Evolutionary conservation across 805 yeast genomes (phyloP).

Genomic region (Wickerhamomyces pijperi): DNA sequence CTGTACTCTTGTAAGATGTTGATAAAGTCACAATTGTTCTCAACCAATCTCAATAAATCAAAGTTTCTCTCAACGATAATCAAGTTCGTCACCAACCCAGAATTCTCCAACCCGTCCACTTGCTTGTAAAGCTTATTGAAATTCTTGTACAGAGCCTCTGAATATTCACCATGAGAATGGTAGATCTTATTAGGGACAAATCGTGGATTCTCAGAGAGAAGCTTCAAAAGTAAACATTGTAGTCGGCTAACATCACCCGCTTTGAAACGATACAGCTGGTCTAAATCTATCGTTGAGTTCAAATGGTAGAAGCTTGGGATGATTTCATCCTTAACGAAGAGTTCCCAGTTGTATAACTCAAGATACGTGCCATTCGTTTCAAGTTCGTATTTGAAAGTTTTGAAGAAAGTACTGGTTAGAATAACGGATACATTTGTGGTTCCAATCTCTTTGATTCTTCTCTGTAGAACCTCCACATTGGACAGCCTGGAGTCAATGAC

Average conservation of each 20-base stretch:
- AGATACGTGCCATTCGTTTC: constrained; percentile 6
- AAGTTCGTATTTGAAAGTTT: constrained; percentile 23
- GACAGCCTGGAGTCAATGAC: constrained; percentile 13
- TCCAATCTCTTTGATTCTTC: constrained; percentile 10
- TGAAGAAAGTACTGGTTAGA: constrained; percentile 27
- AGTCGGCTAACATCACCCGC: neutral
- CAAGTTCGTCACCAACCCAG: neutral
- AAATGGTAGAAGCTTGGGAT: neutral
- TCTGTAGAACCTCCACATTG: constrained; percentile 9
- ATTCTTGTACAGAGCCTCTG: neutral
- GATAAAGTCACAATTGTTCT: neutral
- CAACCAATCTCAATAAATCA: neutral
- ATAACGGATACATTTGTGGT: constrained; percentile 10
- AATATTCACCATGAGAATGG: neutral
- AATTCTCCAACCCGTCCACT: neutral
- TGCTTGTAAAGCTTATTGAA: neutral
- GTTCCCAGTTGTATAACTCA: neutral
- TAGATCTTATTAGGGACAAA: neutral
- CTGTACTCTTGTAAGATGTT: neutral
- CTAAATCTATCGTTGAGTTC: neutral
- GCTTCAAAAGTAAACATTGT: neutral
- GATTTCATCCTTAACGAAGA: neutral
- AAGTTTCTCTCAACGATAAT: neutral
- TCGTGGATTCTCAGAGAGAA: neutral
- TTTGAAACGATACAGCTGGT: neutral